A percentile compares a stretch with the other conserved stretches of the same genome.
These are phyloP conservation scores for Apiospora hydei DNA, from an alignment of 2,329 filamentous ascomycete species.

Conservation along the genomic window DNA sequence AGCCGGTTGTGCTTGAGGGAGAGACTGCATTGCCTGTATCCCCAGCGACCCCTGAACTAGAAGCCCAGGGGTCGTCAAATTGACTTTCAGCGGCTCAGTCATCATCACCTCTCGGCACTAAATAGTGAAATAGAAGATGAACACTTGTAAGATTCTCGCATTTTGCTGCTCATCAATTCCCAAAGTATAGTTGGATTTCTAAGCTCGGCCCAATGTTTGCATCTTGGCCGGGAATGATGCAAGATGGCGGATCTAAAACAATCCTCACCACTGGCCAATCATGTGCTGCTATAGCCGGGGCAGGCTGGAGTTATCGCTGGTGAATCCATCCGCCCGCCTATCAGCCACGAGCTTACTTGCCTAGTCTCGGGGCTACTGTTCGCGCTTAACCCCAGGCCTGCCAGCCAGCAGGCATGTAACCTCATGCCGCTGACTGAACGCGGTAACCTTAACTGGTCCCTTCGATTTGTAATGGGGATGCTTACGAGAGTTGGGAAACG, in stretches of 20 bases:
- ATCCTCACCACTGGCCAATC: background rate
- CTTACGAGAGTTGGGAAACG: background rate
- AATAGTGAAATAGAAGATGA: background rate
- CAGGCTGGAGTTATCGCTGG: slow-evolving; percentile 29
- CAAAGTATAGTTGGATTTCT: slow-evolving; percentile 5
- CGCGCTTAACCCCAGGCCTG: slow-evolving; percentile 11
- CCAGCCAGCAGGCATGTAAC: slow-evolving; percentile 5
- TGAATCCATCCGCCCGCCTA: slow-evolving; percentile 29
- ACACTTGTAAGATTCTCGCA: too few species aligned
- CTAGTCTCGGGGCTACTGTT: background rate
- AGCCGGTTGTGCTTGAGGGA: background rate
- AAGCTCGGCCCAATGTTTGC: slow-evolving; percentile 2
- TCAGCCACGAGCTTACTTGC: background rate
- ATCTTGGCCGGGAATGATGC: slow-evolving; percentile 8
- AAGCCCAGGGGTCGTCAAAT: background rate
- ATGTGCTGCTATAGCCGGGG: background rate
- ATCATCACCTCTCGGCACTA: background rate
- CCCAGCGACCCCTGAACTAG: background rate
- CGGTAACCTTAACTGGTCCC: background rate
- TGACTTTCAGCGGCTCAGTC: background rate
- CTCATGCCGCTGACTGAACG: background rate
- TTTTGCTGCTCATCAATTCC: background rate
- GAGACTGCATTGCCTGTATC: background rate
- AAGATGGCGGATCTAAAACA: background rate
- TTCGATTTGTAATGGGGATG: slow-evolving; percentile 4